Evolutionary conservation across 1,284 basidiomycete species (phyloP), one percentile per base, ranked within the genome.

Genomic region (Leccinum pachyderme): DNA sequence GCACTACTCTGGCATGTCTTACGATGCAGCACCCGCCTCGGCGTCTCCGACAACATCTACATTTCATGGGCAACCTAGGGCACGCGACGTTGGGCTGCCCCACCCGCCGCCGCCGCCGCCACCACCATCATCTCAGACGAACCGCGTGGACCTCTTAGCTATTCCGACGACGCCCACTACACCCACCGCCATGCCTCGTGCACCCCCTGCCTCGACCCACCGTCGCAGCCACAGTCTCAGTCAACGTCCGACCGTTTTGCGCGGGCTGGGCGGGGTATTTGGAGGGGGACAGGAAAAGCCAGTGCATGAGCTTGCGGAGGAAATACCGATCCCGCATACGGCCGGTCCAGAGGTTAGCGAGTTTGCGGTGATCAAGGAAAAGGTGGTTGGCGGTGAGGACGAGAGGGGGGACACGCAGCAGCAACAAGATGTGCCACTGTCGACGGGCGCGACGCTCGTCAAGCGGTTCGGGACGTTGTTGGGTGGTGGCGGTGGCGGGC

Each of bases 1-100:
- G 1, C 89, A 91, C 69, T 89, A 84, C 63, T 89, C 86, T 18
- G 86, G 83, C 7, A 80, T 86, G 80, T 89, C 87, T 31, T 91
- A 91, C 64, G 88, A 90, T 59, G 72, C 73, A 13, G 72, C 78
- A 13, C 68, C 75, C 13, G 74, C 77, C 24, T 66, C 79, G 75
- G 73, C 79, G 5, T 70, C 77, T 5, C 84, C 85, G 0, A 83
- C 82, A 1, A 66, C 81, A 4, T 72, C 77, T 2, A 71, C 73
- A 18, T 88, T 84, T 74, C 67, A 61, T 25, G 79, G 83, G 25
- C 84, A 84, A 62, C 82, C 87, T 1, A 77, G 85, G 45, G 80
- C 81, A 2, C 74, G 83, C 32, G 86, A 88, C 68, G 69, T 66
- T 15, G 71, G 72, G 6, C 25, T 73, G 1, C 69, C 72, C 2